Evolutionary conservation across 75 land plant species (phyloP).

Genomic region (Sequoiadendron giganteum): DNA sequence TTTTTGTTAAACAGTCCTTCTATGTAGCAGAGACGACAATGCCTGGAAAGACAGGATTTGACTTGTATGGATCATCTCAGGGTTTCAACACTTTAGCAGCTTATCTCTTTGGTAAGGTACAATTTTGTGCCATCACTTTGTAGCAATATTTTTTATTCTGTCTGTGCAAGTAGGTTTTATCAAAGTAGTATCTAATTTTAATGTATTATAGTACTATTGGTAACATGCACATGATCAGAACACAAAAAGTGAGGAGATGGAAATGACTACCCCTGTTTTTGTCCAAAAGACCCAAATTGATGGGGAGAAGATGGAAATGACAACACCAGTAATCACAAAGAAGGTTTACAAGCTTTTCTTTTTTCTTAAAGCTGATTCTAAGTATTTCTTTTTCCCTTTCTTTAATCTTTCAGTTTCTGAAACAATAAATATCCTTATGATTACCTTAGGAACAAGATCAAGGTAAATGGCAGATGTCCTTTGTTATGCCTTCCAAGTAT

Average conservation of each 20-base stretch:
- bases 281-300: slow-evolving; percentile 35
- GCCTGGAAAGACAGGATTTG: slow-evolving; percentile 86
- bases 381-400: not conserved
- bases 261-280: slow-evolving; percentile 93
- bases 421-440: not conserved
- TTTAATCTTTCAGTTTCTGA: not conserved
- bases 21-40: slow-evolving; percentile 85
- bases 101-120: slow-evolving; percentile 95
- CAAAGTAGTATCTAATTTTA: not conserved
- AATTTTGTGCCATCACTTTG: not conserved
- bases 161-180: not conserved
- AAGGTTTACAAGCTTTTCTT: slow-evolving; percentile 20
- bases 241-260: slow-evolving; percentile 55
- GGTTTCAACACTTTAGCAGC: slow-evolving; percentile 85
- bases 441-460: slow-evolving; percentile 33
- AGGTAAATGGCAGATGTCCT: slow-evolving; percentile 85
- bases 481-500: slow-evolving; percentile 95
- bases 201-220: not conserved
- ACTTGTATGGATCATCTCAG: slow-evolving; percentile 83
- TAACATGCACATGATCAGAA: slow-evolving; percentile 41
- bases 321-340: slow-evolving; percentile 91
- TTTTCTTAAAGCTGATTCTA: not conserved
- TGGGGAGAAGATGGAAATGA: slow-evolving; percentile 96
- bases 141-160: not conserved
- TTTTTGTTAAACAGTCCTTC: slow-evolving; percentile 59